Evolutionary conservation across 495 filamentous ascomycete genomes (phyloP).

Genomic region (Margaritispora aquatica): DNA sequence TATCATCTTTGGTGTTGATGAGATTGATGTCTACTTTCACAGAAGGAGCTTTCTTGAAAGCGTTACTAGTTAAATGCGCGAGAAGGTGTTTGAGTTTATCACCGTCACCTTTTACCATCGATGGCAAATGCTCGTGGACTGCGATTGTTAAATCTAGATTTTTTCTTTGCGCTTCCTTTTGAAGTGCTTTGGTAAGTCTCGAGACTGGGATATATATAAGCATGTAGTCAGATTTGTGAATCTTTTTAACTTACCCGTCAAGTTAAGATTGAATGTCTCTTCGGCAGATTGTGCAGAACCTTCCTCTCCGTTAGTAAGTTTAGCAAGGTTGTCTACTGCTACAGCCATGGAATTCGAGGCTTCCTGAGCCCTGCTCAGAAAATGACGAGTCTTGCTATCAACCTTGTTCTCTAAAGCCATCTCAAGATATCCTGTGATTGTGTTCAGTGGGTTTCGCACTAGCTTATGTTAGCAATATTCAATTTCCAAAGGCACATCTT

Average conservation of each 20-base stretch:
- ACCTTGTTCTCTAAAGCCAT: constrained; percentile 82
- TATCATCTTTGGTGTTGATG: constrained; percentile 21
- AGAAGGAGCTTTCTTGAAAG: constrained; percentile 61
- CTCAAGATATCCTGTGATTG: constrained; percentile 92
- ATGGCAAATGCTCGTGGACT: constrained; percentile 62
- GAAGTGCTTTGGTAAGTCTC: constrained; percentile 70
- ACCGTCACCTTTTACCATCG: constrained; percentile 72
- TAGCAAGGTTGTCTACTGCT: constrained; percentile 89
- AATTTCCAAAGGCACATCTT: not conserved
- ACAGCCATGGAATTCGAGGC: constrained; percentile 92
- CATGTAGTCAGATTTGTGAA: not conserved
- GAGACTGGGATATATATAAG: constrained; percentile 32
- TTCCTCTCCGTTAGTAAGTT: constrained; percentile 83
- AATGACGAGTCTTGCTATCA: constrained; percentile 80
- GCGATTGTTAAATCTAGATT: constrained; percentile 59
- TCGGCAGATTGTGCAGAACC: constrained; percentile 73
- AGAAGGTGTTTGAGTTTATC: constrained; percentile 75
- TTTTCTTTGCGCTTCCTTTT: constrained; percentile 69
- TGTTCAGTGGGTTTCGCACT: constrained; percentile 88
- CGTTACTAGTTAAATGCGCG: constrained; percentile 77
- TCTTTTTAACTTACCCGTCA: constrained; percentile 33
- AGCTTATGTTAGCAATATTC: not conserved
- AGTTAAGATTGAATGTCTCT: constrained; percentile 67
- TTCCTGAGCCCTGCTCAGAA: constrained; percentile 76
- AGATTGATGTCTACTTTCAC: constrained; percentile 65